These are phyloP conservation scores for Claviceps quebecensis DNA, from an alignment of 2,329 filamentous ascomycete genomes.

Conservation along the genomic window DNA sequence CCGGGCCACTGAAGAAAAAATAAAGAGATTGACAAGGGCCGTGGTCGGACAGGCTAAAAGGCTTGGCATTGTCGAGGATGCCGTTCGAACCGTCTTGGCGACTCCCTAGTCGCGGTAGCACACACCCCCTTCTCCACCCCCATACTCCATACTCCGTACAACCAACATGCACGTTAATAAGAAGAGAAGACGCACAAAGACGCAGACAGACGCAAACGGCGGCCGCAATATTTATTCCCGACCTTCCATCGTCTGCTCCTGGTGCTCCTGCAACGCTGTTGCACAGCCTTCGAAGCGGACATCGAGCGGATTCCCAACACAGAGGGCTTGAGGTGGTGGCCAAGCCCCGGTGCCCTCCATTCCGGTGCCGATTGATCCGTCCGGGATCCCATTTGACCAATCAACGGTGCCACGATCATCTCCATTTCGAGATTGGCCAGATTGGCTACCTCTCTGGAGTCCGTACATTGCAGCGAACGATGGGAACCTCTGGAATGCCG, in stretches of 20 bases:
- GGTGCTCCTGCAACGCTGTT: too few species aligned
- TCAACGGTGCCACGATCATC: conserved; percentile 3
- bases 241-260: neutral
- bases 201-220: neutral
- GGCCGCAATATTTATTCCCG: conserved; percentile 5
- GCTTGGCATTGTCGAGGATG: conserved; percentile 19
- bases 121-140: conserved; percentile 5
- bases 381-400: conserved; percentile 1
- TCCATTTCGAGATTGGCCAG: conserved; percentile 4
- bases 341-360: neutral
- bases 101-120: conserved; percentile 16
- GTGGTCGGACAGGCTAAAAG: conserved; percentile 1
- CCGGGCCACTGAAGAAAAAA: neutral
- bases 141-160: too few species aligned
- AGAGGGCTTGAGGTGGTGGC: too few species aligned
- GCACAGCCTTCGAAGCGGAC: too few species aligned
- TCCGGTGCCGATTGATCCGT: conserved; percentile 6
- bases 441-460: neutral
- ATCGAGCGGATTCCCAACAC: too few species aligned
- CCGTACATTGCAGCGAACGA: too few species aligned
- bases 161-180: too few species aligned
- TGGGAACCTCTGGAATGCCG: neutral
- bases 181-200: too few species aligned
- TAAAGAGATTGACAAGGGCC: neutral
- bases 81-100: conserved; percentile 27